Base-by-base conservation (phyloP, 345 rosid species). In the Ailanthus altissimus region DNA sequence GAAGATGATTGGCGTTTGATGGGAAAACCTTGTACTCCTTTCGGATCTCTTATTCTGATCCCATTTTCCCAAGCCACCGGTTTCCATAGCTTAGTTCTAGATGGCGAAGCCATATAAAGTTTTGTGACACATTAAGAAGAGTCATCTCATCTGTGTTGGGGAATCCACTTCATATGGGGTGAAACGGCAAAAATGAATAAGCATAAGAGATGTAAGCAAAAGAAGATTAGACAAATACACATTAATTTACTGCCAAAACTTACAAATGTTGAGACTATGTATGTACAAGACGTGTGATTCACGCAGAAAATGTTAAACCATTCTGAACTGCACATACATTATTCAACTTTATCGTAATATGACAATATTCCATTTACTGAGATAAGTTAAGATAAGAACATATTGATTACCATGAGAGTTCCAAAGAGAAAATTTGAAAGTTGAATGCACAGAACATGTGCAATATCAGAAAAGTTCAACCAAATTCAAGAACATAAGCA, bases 31-130 rank as follows among this genome's bases (percentile, higher is more conserved):
- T 71, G 15, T 21, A 10, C 12, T 42, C 28, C 61, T n/a, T 1
- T 18, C 11, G 59, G 28, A 54, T 18, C 63, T 2, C 21, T 15
- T 32, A 5, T 1, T 6, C 28, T 21, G 36, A 38, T 71, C 51
- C 10, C 32, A 71, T 12, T 38, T 56, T 56, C 36, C 64, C 50
- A 56, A 54, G 38, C 63, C 73, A 53, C 75, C 38, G 51, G 56
- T 23, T 71, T 71, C 64, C 38, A 56, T 51, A 36, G 20, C 61
- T 70, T 32, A 20, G 25, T 11, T 10, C 32, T 6, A 54, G 6
- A 23, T 40, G 32, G 32, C 1, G n/a, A 53, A 51, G 6, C 50
- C 75, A 71, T 21, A n/a, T 23, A 2, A 56, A 71, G 50, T n/a
- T 56, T 54, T 9, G 56, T 50, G 28, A 2, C 2, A 40, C n/a